Conservation (phyloP, 192 early-diverging fungal species). For the Backusella australiensis region DNA sequence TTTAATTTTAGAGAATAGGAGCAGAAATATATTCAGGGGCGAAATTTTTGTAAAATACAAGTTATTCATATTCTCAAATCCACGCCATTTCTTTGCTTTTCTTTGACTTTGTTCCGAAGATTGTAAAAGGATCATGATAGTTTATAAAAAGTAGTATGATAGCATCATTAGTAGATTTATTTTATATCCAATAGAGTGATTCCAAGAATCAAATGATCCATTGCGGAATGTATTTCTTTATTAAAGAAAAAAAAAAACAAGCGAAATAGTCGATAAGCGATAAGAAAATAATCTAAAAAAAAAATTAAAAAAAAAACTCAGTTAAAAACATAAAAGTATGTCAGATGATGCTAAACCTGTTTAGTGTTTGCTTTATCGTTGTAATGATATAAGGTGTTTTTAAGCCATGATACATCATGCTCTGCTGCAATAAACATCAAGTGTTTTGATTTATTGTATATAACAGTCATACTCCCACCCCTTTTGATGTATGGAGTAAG, state of each 20-base stretch:
- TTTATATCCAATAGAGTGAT: too few species aligned
- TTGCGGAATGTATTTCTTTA: too few species aligned
- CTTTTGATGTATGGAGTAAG: not conserved
- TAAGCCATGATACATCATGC: not conserved
- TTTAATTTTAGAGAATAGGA: too few species aligned
- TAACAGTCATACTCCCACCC: not conserved
- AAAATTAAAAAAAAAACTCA: not conserved
- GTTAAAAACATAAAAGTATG: not conserved
- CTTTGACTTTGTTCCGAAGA: not conserved
- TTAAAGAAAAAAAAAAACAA: too few species aligned
- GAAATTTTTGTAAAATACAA: not conserved
- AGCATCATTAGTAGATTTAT: too few species aligned
- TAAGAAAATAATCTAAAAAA: not conserved
- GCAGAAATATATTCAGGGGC: not conserved
- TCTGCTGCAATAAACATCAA: not conserved
- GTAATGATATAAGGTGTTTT: not conserved
- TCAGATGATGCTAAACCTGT: not conserved
- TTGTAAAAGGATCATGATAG: not conserved
- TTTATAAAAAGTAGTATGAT: too few species aligned
- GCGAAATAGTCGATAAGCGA: too few species aligned
- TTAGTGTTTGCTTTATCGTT: not conserved
- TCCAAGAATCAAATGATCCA: too few species aligned
- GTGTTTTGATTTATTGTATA: not conserved
- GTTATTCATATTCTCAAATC: not conserved
- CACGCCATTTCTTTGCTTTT: not conserved